Conservation (phyloP, 2,329 filamentous ascomycete genomes). For the Falciphora oryzae region DNA sequence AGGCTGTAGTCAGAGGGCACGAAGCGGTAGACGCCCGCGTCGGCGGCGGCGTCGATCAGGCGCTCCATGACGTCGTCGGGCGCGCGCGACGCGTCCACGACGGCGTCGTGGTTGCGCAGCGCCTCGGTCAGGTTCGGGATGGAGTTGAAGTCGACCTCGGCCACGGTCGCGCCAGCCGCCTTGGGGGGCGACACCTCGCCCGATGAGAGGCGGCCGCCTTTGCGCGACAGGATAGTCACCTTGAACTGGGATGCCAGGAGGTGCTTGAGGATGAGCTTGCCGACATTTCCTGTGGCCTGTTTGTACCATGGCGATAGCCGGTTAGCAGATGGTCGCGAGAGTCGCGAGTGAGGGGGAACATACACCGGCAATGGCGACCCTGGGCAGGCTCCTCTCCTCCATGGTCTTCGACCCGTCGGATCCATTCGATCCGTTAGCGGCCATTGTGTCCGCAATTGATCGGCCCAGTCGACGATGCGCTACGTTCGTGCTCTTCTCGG, state of each 20-base stretch:
- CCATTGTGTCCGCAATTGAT: too few species aligned
- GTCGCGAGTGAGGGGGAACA: background rate
- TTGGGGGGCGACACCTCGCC: slow-evolving; percentile 14
- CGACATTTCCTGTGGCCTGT: slow-evolving; percentile 9
- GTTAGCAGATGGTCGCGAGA: background rate
- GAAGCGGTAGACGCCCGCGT: slow-evolving; percentile 17
- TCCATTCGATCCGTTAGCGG: background rate
- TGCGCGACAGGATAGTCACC: slow-evolving; percentile 39
- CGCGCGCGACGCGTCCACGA: slow-evolving; percentile 25
- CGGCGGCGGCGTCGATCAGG: slow-evolving; percentile 18
- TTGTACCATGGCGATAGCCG: background rate
- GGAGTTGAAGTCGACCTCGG: slow-evolving; percentile 36
- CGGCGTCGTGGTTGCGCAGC: slow-evolving; percentile 43
- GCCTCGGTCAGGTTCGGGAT: slow-evolving; percentile 32
- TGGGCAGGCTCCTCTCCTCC: too few species aligned
- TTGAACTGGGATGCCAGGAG: slow-evolving; percentile 25
- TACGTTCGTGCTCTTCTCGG: too few species aligned
- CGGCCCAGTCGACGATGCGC: too few species aligned
- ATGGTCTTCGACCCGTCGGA: too few species aligned
- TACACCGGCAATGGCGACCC: slow-evolving; percentile 7
- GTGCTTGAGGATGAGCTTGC: slow-evolving; percentile 8
- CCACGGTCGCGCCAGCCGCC: slow-evolving; percentile 27
- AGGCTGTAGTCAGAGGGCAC: slow-evolving; percentile 18
- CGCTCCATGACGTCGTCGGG: slow-evolving; percentile 9
- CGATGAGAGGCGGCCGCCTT: slow-evolving; percentile 23